Evolutionary conservation across 352 stramenopile genomes (phyloP).

Genomic region (Paralagenidium karlingii): DNA sequence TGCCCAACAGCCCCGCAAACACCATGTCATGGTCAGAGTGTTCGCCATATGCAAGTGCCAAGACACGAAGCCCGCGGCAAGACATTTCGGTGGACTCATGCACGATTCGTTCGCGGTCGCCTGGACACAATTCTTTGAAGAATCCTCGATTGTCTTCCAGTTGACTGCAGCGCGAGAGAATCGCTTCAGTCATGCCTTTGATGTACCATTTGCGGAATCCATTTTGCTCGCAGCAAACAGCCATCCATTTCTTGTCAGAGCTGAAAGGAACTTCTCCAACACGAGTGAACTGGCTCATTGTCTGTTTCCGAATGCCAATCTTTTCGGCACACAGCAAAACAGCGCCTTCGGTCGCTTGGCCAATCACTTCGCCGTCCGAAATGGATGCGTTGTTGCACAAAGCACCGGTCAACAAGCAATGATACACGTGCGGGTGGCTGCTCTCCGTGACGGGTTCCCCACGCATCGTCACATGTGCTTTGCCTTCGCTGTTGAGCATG

Average conservation of each 20-base stretch:
- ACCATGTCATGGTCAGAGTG: conserved; percentile 74
- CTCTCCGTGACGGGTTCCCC: conserved; percentile 43
- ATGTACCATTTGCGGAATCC: conserved; percentile 49
- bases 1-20: conserved; percentile 89
- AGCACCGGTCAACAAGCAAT: conserved; percentile 56
- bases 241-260: conserved; percentile 95
- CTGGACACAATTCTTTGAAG: conserved; percentile 40
- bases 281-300: conserved; percentile 44
- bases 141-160: conserved; percentile 63
- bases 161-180: conserved; percentile 56
- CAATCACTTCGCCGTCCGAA: conserved; percentile 55
- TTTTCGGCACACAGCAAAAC: conserved; percentile 57
- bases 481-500: neutral
- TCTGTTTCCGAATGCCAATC: conserved; percentile 26
- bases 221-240: conserved; percentile 73
- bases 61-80: conserved; percentile 64
- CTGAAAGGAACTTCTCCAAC: conserved; percentile 91
- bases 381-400: conserved; percentile 73
- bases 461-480: conserved; percentile 34
- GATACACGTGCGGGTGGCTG: conserved; percentile 54
- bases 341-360: conserved; percentile 67
- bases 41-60: conserved; percentile 84
- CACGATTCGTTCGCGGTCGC: conserved; percentile 53
- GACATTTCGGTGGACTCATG: conserved; percentile 54
- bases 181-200: conserved; percentile 77